Evolutionary conservation across 768 basidiomycete species (phyloP), one percentile per base, ranked within the genome.

Genomic region (Pulveroboletus sp.): DNA sequence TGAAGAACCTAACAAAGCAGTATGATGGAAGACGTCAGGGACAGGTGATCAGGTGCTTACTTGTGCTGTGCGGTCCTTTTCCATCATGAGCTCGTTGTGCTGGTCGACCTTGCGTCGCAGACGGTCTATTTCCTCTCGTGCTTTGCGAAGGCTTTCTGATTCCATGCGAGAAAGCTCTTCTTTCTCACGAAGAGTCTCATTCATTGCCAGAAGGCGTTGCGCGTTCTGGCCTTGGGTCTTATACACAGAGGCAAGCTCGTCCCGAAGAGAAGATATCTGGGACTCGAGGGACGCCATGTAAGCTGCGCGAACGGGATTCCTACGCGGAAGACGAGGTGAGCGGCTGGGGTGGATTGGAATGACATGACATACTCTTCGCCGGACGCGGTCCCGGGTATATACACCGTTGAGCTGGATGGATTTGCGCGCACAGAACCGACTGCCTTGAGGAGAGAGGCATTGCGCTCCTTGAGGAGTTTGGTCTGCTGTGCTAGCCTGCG

Each of bases 201-300:
- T 94, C 85, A 99, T 92, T 4, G 88, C 80, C 13, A 99, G 76
- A 8, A 95, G 79, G 33, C 93, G 81, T 65, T 97, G 94, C 1
- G 94, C 90, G 67, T 97, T 95, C 70, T 95, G 92, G 5, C 91
- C 90, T 54, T 98, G 94, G 0, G 92, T 90, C 68, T 95, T 94
- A 75, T 98, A 99, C 2, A 95, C 84, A 9, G 88, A 90, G 3
- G 94, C 91, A 42, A 97, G 78, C 67, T 98, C 95, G 58, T 90
- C 88, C 29, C 94, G 85, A 41, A 97, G 75, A 11, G 89, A 85
- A 2, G 92, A 91, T 66, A 98, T 89, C 64, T 97, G 94, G 5
- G 88, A 85, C 68, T 98, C 94, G 40, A 98, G 82, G 17, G 95
- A 97, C 1, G 85, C 75, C 67, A 94, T 83, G 68, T 95, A 92